These are phyloP conservation scores for Pythium vanterpoolii DNA, from an alignment of 352 stramenopile genomes.

Conservation along the genomic window DNA sequence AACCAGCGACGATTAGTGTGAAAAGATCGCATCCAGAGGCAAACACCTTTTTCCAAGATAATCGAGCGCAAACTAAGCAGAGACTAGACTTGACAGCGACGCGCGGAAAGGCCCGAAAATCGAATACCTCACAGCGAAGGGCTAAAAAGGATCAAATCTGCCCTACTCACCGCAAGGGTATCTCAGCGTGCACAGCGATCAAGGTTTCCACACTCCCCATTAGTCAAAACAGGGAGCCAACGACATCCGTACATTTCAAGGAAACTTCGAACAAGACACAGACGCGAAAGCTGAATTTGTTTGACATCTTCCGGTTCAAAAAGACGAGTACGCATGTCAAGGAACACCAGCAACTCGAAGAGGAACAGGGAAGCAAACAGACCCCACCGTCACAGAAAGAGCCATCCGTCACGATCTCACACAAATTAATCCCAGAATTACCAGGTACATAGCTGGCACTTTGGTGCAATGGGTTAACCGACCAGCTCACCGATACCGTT, in stretches of 20 bases:
- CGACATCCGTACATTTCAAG: neutral
- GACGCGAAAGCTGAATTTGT: neutral
- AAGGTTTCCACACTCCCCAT: neutral
- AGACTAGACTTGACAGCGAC: too few relatives aligned
- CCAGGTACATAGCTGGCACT: neutral
- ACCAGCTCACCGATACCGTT: neutral
- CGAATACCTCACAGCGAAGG: too few relatives aligned
- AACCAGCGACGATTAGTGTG: neutral
- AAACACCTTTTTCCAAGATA: neutral
- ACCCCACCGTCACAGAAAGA: neutral
- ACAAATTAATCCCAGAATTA: neutral
- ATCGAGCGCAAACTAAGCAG: neutral
- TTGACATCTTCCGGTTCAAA: slow-evolving; percentile 22
- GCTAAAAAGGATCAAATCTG: too few relatives aligned
- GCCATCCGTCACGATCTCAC: neutral
- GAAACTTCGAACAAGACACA: neutral
- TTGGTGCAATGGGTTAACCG: neutral
- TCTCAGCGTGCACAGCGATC: neutral
- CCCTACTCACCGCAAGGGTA: neutral
- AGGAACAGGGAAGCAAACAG: neutral
- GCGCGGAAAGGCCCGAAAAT: too few relatives aligned
- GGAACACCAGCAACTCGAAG: neutral
- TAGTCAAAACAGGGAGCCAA: neutral
- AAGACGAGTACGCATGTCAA: neutral
- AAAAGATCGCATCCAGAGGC: neutral